Base-by-base conservation (phyloP, 148 eudicot genomes). In the Limonium bicolor region DNA sequence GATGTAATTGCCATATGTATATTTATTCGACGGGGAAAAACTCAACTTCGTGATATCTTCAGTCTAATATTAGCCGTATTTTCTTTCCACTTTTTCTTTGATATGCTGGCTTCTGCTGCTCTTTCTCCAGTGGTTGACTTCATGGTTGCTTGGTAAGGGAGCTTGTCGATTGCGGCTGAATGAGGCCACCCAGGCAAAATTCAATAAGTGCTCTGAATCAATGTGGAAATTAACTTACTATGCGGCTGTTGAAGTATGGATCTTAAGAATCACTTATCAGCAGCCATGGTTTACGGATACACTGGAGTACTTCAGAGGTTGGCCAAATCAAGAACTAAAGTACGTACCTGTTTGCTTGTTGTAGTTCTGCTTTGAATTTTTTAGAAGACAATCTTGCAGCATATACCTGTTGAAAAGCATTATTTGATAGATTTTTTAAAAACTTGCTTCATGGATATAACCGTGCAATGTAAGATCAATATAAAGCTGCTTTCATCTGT, bases 221-320 rank as follows among this genome's bases (percentile, higher is more conserved):
- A 61, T 90, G 69, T 90, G 97, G 97, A 90, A 90, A 64, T 61
- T 90, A 25, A 64, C 70, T 15, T 90, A 90, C 69, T 90, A 90
- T 60, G 87, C 79, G 34, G 61, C 71, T 39, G 68, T 69, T 29
- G 97, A 84, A 61, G 50, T 53, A 19, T 80, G 70, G 46, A 37
- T 80, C 51, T 59, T 90, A 51, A 50, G 45, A 46, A 54, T 69
- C 58, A 36, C 60, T 34, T 70, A 64, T 64, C 54, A 59, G 1
- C 87, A 90, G 56, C 68, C 87, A 14, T 84, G 95, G 93, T 84
- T 80, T 62, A 59, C 40, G 47, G 79, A 80, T 55, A 61, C 55
- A 33, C 48, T 66, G 32, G 77, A 61, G 49, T 83, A 72, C 64
- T 80, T 90, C 40, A 51, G 20, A 41, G 97, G 80, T 16, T 84